Evolutionary conservation across 2,329 filamentous ascomycete species (phyloP).

Genomic region (Monosporascus sp.): DNA sequence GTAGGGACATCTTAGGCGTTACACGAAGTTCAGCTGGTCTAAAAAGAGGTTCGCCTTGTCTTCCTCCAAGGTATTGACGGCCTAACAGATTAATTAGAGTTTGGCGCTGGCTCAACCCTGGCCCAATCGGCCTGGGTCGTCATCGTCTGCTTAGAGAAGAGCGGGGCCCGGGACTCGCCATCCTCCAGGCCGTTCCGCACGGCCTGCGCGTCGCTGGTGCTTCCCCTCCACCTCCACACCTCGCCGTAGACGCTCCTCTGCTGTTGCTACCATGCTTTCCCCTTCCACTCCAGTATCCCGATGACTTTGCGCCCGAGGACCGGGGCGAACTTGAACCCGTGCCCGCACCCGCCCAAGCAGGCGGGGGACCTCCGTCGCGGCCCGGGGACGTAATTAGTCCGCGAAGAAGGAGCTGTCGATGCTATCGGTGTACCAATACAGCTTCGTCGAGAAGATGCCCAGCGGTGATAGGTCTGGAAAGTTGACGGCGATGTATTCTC

Average conservation of each 20-base stretch:
- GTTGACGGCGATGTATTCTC: too few species aligned
- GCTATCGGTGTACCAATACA: slow-evolving; percentile 37
- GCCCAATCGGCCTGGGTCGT: slow-evolving; percentile 4
- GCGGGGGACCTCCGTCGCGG: slow-evolving; percentile 49
- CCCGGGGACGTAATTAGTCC: slow-evolving; percentile 29
- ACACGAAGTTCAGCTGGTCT: too few species aligned
- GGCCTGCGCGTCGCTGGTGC: neutral
- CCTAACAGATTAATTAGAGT: too few species aligned
- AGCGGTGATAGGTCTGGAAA: too few species aligned
- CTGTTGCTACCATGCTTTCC: neutral
- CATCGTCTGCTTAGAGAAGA: slow-evolving; percentile 23
- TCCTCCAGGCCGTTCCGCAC: slow-evolving; percentile 21
- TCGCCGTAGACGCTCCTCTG: slow-evolving; percentile 20
- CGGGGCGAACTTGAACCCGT: slow-evolving; percentile 28
- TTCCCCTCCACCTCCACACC: slow-evolving; percentile 24
- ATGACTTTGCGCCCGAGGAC: slow-evolving; percentile 26
- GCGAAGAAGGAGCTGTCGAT: slow-evolving; percentile 36
- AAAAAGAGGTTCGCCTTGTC: too few species aligned
- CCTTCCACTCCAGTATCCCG: slow-evolving; percentile 22
- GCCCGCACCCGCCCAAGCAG: slow-evolving; percentile 55
- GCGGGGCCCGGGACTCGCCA: slow-evolving; percentile 22
- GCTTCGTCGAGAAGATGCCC: too few species aligned
- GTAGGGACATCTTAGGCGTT: too few species aligned
- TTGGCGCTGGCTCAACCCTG: too few species aligned
- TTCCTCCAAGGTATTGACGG: too few species aligned